These are phyloP conservation scores for Eucalyptus curtisii DNA, from an alignment of 345 rosid species.

Conservation along the genomic window DNA sequence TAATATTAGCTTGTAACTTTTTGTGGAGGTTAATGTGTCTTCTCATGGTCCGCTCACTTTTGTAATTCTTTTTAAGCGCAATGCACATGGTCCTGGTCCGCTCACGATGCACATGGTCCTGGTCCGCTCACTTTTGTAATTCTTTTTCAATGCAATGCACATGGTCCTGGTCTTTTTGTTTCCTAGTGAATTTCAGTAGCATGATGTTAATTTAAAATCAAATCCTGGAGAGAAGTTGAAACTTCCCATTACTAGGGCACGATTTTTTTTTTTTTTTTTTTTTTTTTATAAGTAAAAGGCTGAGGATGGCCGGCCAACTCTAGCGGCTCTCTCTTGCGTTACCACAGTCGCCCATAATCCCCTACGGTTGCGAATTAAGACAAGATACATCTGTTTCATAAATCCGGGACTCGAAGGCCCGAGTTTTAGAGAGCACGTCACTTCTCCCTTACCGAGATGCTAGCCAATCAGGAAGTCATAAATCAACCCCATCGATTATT, in stretches of 20 bases:
- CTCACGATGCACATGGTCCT: too few species aligned
- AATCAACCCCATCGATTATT: neutral
- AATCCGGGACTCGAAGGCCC: neutral
- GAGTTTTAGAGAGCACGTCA: neutral
- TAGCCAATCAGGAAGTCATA: neutral
- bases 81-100: neutral
- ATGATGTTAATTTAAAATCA: neutral
- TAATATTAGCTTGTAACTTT: neutral
- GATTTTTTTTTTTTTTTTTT: accelerated
- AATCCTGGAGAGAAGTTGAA: neutral
- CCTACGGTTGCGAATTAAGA: neutral
- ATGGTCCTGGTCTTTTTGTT: neutral
- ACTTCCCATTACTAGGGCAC: neutral
- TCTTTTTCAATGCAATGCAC: neutral
- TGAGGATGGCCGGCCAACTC: neutral
- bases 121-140: neutral
- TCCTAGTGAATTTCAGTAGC: neutral
- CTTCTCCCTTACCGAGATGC: neutral
- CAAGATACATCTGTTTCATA: neutral
- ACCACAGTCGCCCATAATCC: neutral
- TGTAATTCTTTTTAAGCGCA: neutral
- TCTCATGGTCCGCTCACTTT: neutral
- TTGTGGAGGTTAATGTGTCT: neutral
- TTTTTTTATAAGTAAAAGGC: neutral
- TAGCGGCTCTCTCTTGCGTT: neutral